These are phyloP conservation scores for Hordeum pubiflorum DNA, from an alignment of 202 grass and related monocot species.

Conservation along the genomic window DNA sequence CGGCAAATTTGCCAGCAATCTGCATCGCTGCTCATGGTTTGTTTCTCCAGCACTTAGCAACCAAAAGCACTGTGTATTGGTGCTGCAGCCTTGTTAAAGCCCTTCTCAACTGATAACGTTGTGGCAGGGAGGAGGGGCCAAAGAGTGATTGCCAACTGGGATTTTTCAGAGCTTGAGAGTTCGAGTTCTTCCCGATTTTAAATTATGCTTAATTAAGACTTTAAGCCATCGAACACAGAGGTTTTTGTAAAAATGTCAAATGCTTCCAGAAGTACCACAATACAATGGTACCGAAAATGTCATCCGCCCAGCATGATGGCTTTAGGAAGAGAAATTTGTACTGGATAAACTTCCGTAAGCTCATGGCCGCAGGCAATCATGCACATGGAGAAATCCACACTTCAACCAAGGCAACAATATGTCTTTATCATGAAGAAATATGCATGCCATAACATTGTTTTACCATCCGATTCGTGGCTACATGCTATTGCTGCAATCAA, in stretches of 20 bases:
- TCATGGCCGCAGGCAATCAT: neutral
- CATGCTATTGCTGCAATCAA: slow-evolving; percentile 18
- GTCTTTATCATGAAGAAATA: slow-evolving; percentile 18
- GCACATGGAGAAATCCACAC: neutral
- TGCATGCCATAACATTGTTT: neutral
- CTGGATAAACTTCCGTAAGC: neutral
- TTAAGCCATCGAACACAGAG: neutral
- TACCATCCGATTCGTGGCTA: neutral
- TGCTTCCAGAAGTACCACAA: neutral
- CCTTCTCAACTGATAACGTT: slow-evolving; percentile 1
- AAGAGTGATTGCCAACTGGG: neutral
- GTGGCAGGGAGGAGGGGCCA: neutral
- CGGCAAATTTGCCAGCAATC: slow-evolving; percentile 21
- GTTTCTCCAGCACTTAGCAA: slow-evolving; percentile 27
- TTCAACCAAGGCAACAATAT: neutral
- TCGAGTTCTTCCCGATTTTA: neutral
- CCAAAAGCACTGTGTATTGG: neutral
- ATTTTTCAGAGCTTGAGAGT: neutral
- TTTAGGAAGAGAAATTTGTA: neutral
- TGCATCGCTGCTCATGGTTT: slow-evolving; percentile 27
- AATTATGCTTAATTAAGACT: neutral
- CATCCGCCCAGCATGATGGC: neutral
- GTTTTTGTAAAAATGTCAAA: neutral
- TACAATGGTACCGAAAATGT: neutral
- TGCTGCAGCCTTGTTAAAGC: slow-evolving; percentile 35